Conservation (phyloP, 2,329 filamentous ascomycete genomes). For the Neurospora crassa region DNA sequence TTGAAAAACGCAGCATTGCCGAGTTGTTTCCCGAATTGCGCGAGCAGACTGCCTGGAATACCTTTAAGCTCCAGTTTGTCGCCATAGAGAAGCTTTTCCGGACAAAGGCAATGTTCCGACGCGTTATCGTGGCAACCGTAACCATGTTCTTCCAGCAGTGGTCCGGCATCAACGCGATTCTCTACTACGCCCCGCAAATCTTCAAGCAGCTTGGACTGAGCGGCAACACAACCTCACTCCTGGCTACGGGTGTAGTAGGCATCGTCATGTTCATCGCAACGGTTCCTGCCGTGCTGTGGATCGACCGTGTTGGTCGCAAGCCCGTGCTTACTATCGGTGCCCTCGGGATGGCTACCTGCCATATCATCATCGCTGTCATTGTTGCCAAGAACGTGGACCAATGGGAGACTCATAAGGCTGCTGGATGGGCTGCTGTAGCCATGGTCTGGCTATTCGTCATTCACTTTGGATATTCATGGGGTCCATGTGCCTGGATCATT, state of each 20-base stretch:
- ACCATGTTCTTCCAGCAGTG: conserved; percentile 53
- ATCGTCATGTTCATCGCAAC: conserved; percentile 62
- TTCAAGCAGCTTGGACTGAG: conserved; percentile 56
- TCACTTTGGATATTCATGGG: conserved; percentile 69
- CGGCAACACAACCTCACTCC: conserved; percentile 40
- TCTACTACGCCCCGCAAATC: conserved; percentile 64
- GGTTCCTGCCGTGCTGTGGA: conserved; percentile 55
- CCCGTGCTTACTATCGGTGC: conserved; percentile 54
- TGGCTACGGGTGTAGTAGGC: conserved; percentile 63
- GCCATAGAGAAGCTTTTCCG: conserved; percentile 56
- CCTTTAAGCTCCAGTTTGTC: conserved; percentile 60
- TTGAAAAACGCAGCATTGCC: conserved; percentile 62
- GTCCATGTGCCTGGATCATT: conserved; percentile 65
- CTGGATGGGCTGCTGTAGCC: conserved; percentile 58
- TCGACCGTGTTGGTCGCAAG: conserved; percentile 55
- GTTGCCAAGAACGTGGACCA: conserved; percentile 51
- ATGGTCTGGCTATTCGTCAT: conserved; percentile 70
- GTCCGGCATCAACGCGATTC: conserved; percentile 45
- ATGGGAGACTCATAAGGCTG: conserved; percentile 47
- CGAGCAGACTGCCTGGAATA: conserved; percentile 51
- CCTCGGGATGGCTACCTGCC: conserved; percentile 60
- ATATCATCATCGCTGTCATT: conserved; percentile 63
- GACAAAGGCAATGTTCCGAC: conserved; percentile 55
- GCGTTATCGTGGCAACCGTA: conserved; percentile 53
- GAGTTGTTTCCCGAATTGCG: conserved; percentile 58